These are phyloP conservation scores for Insectozyma bohioensis DNA, from an alignment of 1,139 yeast genomes.

Conservation along the genomic window DNA sequence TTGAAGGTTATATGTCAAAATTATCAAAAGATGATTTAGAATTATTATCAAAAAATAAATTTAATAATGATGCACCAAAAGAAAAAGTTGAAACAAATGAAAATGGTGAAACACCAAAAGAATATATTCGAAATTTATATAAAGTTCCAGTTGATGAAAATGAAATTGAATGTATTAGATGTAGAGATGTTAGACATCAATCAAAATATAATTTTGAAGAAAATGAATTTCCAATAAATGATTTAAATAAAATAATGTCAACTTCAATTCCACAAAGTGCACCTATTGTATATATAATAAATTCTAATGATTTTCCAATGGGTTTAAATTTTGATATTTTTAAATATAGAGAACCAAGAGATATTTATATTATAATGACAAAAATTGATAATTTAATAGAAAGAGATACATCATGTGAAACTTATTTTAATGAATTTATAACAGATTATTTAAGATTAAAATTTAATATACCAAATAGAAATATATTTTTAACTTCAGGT, in stretches of 20 bases:
- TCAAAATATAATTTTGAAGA: conserved; percentile 28
- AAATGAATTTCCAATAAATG: conserved; percentile 35
- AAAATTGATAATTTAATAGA: conserved; percentile 56
- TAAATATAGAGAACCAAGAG: conserved; percentile 30
- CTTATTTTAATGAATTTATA: conserved; percentile 46
- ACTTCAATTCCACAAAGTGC: conserved; percentile 46
- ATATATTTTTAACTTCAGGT: conserved; percentile 53
- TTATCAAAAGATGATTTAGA: conserved; percentile 27
- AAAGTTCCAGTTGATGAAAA: conserved; percentile 9
- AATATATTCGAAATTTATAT: conserved; percentile 4
- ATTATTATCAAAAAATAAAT: conserved; percentile 23
- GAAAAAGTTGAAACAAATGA: neutral
- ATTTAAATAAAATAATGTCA: conserved; percentile 36
- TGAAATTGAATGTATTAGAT: conserved; percentile 48
- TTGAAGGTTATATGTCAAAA: conserved; percentile 17
- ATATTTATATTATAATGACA: conserved; percentile 53
- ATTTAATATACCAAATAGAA: conserved; percentile 40
- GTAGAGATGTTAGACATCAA: conserved; percentile 51
- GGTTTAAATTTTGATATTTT: conserved; percentile 45
- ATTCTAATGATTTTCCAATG: conserved; percentile 71
- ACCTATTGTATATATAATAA: conserved; percentile 58
- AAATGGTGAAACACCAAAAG: conserved; percentile 1
- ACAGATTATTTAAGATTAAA: conserved; percentile 40
- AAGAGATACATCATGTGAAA: conserved; percentile 27
- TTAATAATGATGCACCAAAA: conserved; percentile 7